phyloP scores from a whole-genome alignment of 352 stramenopile genomes.

The Globisporangium canariense region DNA sequence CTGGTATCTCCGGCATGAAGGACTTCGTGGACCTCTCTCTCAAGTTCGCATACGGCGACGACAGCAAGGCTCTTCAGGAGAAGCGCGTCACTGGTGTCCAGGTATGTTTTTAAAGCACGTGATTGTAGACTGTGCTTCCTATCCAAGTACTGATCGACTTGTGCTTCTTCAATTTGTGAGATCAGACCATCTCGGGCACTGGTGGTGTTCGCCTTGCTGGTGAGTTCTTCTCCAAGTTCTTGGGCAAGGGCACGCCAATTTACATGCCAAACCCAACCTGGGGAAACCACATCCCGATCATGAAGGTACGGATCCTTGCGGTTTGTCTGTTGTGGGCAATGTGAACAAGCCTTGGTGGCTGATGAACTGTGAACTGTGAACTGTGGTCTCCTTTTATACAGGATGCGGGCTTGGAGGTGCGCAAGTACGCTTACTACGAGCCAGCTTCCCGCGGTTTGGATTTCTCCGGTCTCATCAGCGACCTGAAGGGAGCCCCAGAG shows the following conservation, averaged over 20 bases:
- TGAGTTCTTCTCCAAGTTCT: conserved; percentile 93
- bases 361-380: background rate
- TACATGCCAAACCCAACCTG: conserved; percentile 99
- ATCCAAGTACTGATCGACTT: no score
- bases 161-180: background rate
- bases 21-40: conserved; percentile 95
- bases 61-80: conserved; percentile 89
- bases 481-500: conserved; percentile 92
- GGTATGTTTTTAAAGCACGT: conserved; percentile 18
- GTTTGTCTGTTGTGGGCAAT: background rate
- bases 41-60: conserved; percentile 96
- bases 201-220: conserved; percentile 95
- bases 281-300: conserved; percentile 98
- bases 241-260: conserved; percentile 86
- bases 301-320: conserved; percentile 34
- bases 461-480: conserved; percentile 93
- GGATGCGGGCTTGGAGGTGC: conserved; percentile 79
- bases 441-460: conserved; percentile 86
- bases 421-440: conserved; percentile 85
- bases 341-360: background rate
- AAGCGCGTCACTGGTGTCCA: conserved; percentile 94
- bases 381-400: background rate
- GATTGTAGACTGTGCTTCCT: background rate
- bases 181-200: conserved; percentile 97
- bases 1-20: conserved; percentile 94